These are phyloP conservation scores for Ophiostoma sp. DNA, from an alignment of 2,329 filamentous ascomycete species.

Conservation along the genomic window DNA sequence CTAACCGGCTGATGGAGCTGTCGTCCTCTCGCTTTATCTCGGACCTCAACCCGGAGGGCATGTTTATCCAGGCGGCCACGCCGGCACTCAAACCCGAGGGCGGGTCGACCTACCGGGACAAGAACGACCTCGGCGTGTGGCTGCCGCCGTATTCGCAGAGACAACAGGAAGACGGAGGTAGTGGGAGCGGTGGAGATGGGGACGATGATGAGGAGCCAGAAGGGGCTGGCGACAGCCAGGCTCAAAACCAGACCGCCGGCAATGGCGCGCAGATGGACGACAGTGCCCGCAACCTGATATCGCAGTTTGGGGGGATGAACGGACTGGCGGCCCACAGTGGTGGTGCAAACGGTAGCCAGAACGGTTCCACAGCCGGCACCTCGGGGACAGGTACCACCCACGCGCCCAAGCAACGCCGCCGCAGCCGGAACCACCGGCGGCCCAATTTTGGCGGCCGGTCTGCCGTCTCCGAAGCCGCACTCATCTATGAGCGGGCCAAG, in stretches of 20 bases:
- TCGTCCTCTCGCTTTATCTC: slow-evolving; percentile 54
- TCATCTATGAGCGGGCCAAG: slow-evolving; percentile 28
- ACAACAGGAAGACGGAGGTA: neutral
- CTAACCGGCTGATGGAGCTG: slow-evolving; percentile 36
- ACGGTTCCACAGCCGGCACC: neutral
- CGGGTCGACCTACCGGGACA: slow-evolving; percentile 43
- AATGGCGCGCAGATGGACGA: no score
- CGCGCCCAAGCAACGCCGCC: neutral
- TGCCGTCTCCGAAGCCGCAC: slow-evolving; percentile 23
- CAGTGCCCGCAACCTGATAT: slow-evolving; percentile 2
- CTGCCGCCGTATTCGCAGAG: slow-evolving; percentile 29
- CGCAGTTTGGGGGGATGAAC: slow-evolving; percentile 13
- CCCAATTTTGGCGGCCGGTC: slow-evolving; percentile 5
- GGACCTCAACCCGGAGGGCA: slow-evolving; percentile 60
- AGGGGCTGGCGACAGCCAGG: no score
- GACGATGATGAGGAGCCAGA: slow-evolving; percentile 16
- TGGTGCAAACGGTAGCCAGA: neutral
- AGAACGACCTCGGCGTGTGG: slow-evolving; percentile 59
- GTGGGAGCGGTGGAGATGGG: neutral
- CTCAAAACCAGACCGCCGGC: no score
- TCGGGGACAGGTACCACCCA: neutral
- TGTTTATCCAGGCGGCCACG: slow-evolving; percentile 57
- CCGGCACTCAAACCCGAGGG: slow-evolving; percentile 38
- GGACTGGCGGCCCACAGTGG: neutral
- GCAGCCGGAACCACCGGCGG: neutral